Percentiles rank a stretch among this genome's conserved stretches.
Conservation (phyloP, 2,329 filamentous ascomycete genomes). For the Aureobasidium sp. region DNA sequence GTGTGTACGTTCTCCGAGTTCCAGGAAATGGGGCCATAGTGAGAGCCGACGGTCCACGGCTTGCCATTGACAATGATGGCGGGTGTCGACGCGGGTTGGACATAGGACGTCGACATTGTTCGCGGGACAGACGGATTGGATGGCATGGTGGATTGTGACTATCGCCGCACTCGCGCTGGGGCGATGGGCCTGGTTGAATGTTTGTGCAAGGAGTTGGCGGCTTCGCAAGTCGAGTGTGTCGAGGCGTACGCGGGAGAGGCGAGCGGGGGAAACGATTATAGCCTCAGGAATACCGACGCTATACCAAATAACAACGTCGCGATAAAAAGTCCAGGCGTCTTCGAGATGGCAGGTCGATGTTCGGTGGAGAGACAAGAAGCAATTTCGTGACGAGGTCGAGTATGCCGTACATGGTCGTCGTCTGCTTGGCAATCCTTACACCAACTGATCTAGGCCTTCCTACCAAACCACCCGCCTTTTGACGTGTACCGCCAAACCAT, state of each 20-base stretch:
- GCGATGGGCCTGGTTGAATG: constrained; percentile 14
- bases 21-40: neutral
- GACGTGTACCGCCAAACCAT: neutral
- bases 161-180: constrained; percentile 16
- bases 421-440: neutral
- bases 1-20: neutral
- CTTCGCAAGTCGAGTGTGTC: neutral
- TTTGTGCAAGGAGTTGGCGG: constrained; percentile 5
- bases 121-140: constrained; percentile 2
- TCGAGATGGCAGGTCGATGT: neutral
- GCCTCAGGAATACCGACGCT: neutral
- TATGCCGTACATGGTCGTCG: neutral
- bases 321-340: neutral
- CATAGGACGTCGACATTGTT: constrained; percentile 16
- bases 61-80: neutral
- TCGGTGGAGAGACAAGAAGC: neutral
- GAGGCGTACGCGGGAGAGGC: neutral
- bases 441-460: neutral
- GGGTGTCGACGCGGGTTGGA: constrained; percentile 12
- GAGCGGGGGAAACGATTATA: neutral
- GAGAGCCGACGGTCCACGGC: constrained; percentile 13
- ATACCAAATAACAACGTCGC: neutral
- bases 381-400: neutral
- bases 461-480: neutral
- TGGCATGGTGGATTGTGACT: neutral